A percentile compares a stretch with the other conserved stretches of the same genome.
phyloP scores from a whole-genome alignment of 2,329 filamentous ascomycete species.

The Talaromyces amestolkiae region DNA sequence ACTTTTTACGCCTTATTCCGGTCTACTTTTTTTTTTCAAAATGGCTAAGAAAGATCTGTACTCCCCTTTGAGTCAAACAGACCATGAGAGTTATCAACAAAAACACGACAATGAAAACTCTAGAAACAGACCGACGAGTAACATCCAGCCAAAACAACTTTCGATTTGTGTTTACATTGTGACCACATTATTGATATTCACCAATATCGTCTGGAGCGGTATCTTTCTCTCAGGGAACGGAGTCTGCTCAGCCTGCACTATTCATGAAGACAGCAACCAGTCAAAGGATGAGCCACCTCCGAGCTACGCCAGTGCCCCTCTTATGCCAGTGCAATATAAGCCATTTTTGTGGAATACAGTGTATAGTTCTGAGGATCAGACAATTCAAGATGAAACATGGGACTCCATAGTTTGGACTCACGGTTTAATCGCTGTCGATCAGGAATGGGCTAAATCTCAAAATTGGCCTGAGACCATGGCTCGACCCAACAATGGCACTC shows the following conservation, averaged over 20 bases:
- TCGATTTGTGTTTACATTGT: not conserved
- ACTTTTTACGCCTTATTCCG: not conserved
- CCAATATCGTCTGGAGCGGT: not conserved
- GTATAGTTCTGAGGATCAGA: not conserved
- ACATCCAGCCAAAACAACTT: not conserved
- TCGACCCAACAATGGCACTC: not conserved
- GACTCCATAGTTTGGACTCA: not conserved
- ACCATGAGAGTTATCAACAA: not conserved
- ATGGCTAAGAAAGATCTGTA: not conserved
- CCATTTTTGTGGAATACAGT: slow-evolving; percentile 7
- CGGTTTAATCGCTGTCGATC: slow-evolving; percentile 3
- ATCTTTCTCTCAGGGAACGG: not conserved
- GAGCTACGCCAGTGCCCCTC: not conserved
- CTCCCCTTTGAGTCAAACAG: not conserved
- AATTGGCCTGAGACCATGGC: slow-evolving; percentile 10
- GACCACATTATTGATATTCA: not conserved
- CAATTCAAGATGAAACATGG: not conserved
- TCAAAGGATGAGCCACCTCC: not conserved
- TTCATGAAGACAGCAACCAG: not conserved
- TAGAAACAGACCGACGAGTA: not conserved
- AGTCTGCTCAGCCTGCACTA: not conserved
- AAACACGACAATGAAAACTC: not conserved
- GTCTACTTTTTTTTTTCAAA: not conserved
- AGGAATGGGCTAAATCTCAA: slow-evolving; percentile 2
- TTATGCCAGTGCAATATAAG: not conserved